A percentile compares a stretch with the other conserved stretches of the same genome.
Conservation (phyloP, 1,284 basidiomycete species). For the Pyrrhoderma noxium region DNA sequence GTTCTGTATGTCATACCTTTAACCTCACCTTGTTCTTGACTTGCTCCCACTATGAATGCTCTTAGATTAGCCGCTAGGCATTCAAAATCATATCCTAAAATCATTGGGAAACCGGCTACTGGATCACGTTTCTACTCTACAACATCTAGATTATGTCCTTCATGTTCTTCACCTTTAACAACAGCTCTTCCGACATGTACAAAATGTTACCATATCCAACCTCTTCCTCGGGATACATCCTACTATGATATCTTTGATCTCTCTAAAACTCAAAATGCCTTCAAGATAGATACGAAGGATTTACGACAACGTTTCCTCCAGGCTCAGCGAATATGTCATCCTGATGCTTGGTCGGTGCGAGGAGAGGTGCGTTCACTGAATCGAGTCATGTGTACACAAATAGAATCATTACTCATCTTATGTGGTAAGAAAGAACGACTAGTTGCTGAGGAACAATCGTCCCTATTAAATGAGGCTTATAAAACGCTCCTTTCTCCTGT, state of each 20-base stretch:
- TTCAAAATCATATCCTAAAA: background rate
- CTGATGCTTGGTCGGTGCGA: conserved; percentile 69
- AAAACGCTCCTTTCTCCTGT: conserved; percentile 59
- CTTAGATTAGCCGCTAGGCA: conserved; percentile 6
- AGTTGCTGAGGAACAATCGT: conserved; percentile 58
- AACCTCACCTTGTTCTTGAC: background rate
- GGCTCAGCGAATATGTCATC: conserved; percentile 72
- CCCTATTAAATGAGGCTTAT: conserved; percentile 72
- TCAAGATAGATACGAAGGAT: conserved; percentile 45
- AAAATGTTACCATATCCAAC: conserved; percentile 55
- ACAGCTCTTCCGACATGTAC: conserved; percentile 62
- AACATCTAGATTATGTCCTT: conserved; percentile 39
- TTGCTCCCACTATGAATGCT: conserved; percentile 5
- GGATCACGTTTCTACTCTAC: conserved; percentile 8
- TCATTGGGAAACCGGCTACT: background rate
- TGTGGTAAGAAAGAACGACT: conserved; percentile 46
- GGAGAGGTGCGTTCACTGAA: conserved; percentile 42
- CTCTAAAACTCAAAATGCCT: conserved; percentile 53
- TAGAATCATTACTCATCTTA: conserved; percentile 1
- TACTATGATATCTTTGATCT: conserved; percentile 61
- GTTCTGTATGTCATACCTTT: no score
- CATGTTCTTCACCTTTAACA: conserved; percentile 50
- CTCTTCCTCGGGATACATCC: conserved; percentile 41
- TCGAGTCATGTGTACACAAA: background rate
- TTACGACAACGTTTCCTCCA: conserved; percentile 58